These are phyloP conservation scores for Phytophthora megakarya DNA, from an alignment of 352 stramenopile species.

Conservation along the genomic window DNA sequence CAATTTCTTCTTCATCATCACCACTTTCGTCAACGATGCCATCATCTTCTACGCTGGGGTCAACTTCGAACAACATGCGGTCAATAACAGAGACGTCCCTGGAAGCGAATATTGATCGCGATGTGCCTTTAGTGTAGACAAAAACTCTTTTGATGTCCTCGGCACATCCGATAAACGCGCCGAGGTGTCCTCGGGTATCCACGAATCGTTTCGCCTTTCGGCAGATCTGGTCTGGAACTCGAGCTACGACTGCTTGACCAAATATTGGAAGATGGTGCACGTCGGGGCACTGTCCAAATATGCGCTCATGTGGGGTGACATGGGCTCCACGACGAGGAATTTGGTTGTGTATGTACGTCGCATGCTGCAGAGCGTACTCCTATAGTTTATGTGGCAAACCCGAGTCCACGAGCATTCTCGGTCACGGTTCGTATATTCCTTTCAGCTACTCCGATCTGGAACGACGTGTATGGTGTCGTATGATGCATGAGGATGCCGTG, in stretches of 20 bases:
- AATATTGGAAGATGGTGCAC: background rate
- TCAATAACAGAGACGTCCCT: background rate
- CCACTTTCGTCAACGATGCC: background rate
- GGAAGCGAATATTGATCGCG: background rate
- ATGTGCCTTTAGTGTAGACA: background rate
- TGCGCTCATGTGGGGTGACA: background rate
- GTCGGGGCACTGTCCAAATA: conserved; percentile 1
- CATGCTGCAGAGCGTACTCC: conserved; percentile 10
- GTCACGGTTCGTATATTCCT: conserved; percentile 2
- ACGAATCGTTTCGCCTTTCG: conserved; percentile 1
- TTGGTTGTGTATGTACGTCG: conserved; percentile 5
- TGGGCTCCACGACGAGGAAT: background rate
- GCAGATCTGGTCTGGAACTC: background rate
- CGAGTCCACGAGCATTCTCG: conserved; percentile 12
- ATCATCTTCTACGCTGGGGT: background rate
- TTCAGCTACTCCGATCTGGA: conserved; percentile 11
- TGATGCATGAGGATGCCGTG: background rate
- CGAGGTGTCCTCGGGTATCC: background rate
- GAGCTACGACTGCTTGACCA: background rate
- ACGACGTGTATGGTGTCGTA: background rate
- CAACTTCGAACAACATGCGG: conserved; percentile 8
- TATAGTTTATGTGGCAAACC: background rate
- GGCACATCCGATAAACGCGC: no score
- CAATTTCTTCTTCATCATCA: no score
- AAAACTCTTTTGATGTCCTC: background rate